Base-by-base conservation (phyloP, 2,329 filamentous ascomycete species). In the Talaromyces atroroseus region DNA sequence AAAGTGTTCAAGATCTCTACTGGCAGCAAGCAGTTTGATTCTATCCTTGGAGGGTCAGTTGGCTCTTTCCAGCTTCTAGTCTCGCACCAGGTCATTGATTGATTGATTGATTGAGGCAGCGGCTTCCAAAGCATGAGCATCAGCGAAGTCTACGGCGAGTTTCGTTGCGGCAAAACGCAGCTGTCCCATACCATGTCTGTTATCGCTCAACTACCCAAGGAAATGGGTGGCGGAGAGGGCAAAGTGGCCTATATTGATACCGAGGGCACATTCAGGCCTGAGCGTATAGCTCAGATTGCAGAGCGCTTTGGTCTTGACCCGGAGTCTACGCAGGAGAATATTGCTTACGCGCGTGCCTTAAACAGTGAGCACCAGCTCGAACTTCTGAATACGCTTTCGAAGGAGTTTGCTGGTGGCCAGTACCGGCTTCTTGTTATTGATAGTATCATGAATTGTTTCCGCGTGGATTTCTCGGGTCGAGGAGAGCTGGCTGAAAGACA, bases 101-200 rank as follows among this genome's bases (percentile, higher is more conserved):
- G 6, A 16, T 3, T 29, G n/a, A 29, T 29, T 29, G 11, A 29
- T 11, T 5, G 6, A 36, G 12, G 8, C 54, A 85, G 82, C 60
- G 85, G 85, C 23, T 87, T 88, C 62, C 83, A 87, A 68, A 87
- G 83, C 45, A 84, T 85, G 81, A 86, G 83, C 64, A 85, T 88
- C 66, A 87, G 81, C 61, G 85, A 75, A 61, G 72, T 74, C 46
- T 74, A 72, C 56, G 72, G 70, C 21, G 71, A 74, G 60, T 74
- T 74, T 58, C 71, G 72, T 50, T 88, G 85, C 66, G 84, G 85
- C 58, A 88, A 88, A 72, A 87, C 85, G 18, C 85, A 88, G 66
- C 74, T 88, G 26, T 83, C 82, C 4, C 85, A 87, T 66, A 88
- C 85, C 5, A 82, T 87, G 78, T 82, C 83, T 44, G 85, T 88